Percentiles rank a stretch among this genome's conserved stretches.
These are phyloP conservation scores for Begonia fuchsioides DNA, from an alignment of 306 rosid species.

Conservation along the genomic window DNA sequence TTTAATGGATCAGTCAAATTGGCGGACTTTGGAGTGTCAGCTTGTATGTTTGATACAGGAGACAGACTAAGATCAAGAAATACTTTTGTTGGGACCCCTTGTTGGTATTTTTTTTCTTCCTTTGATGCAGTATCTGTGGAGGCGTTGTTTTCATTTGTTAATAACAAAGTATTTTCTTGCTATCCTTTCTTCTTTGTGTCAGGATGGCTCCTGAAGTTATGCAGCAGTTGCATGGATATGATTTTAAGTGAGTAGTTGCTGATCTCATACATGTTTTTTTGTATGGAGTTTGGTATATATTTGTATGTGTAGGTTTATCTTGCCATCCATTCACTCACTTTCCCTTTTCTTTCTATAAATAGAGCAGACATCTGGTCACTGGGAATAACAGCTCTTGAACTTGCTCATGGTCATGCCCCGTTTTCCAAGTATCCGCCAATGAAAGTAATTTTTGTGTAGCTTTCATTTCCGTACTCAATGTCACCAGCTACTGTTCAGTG, in stretches of 20 bases:
- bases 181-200: conserved; percentile 11
- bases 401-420: conserved; percentile 99
- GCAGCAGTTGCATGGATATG: conserved; percentile 96
- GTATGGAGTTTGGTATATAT: too few species aligned
- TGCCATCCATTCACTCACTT: background rate
- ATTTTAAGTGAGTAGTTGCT: conserved; percentile 66
- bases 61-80: conserved; percentile 90
- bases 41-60: conserved; percentile 87
- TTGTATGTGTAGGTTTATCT: too few species aligned
- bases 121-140: conserved; percentile 2
- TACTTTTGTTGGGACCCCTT: conserved; percentile 98
- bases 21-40: conserved; percentile 97
- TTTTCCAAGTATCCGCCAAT: conserved; percentile 95
- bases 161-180: background rate
- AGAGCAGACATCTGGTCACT: conserved; percentile 98
- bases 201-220: conserved; percentile 99
- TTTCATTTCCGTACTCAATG: background rate
- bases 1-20: conserved; percentile 77
- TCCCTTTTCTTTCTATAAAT: conserved; percentile 20
- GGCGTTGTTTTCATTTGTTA: too few species aligned
- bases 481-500: conserved; percentile 8
- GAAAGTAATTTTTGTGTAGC: conserved; percentile 53
- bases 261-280: conserved; percentile 6
- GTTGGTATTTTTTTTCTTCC: conserved; percentile 51
- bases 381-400: conserved; percentile 99